phyloP scores from a whole-genome alignment of 1,139 yeast genomes.

The Schwanniomyces etchellsii region DNA sequence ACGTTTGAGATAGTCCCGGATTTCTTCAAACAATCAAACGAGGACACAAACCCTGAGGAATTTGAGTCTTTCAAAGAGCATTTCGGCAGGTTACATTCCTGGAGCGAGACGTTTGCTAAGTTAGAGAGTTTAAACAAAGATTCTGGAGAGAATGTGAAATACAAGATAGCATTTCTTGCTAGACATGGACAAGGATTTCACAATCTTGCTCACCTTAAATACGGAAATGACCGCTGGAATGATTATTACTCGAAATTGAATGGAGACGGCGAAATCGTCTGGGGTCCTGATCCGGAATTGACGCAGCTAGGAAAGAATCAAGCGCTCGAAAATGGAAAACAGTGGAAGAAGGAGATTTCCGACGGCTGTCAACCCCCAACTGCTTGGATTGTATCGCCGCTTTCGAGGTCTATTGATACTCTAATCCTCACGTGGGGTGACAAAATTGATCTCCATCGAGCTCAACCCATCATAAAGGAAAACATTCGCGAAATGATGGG shows the following conservation, averaged over 20 bases:
- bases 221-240: slow-evolving; percentile 41
- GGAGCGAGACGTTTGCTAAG: slow-evolving; percentile 24
- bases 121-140: slow-evolving; percentile 23
- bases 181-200: slow-evolving; percentile 47
- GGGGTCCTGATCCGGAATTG: slow-evolving; percentile 46
- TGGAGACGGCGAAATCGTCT: slow-evolving; percentile 38
- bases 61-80: slow-evolving; percentile 36
- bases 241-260: slow-evolving; percentile 35
- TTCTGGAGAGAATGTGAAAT: slow-evolving; percentile 18
- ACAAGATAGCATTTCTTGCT: slow-evolving; percentile 37
- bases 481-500: slow-evolving; percentile 40
- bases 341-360: slow-evolving; percentile 20
- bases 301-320: slow-evolving; percentile 35
- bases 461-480: slow-evolving; percentile 32
- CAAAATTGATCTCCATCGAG: slow-evolving; percentile 19
- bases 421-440: slow-evolving; percentile 27
- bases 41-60: slow-evolving; percentile 29
- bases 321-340: slow-evolving; percentile 26
- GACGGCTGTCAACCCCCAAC: slow-evolving; percentile 21
- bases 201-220: slow-evolving; percentile 36
- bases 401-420: slow-evolving; percentile 34
- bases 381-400: slow-evolving; percentile 31
- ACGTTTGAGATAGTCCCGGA: slow-evolving; percentile 32
- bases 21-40: slow-evolving; percentile 32
- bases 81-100: slow-evolving; percentile 30